Base-by-base conservation (phyloP, 2,329 filamentous ascomycete species). In the Xylaria sp. region DNA sequence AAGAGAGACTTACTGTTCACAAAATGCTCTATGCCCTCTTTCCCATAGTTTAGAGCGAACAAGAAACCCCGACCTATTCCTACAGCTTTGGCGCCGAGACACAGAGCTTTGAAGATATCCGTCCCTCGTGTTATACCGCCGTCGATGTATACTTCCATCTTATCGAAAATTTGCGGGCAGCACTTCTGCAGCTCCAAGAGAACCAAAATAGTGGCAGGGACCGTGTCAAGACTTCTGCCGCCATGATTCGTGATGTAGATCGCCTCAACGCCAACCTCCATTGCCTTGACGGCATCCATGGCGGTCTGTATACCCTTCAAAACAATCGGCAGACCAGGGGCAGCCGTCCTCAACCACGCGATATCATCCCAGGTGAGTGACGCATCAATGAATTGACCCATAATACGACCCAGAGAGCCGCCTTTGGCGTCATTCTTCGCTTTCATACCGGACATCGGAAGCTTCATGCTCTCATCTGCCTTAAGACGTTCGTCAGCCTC, bases 201-300 rank as follows among this genome's bases (percentile, higher is more conserved):
- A 0, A 88, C 83, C 39, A 91, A 76, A 34, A 92, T 82, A 0
- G 86, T 83, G 0, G 89, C 81, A 2, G 86, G 83, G 0, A 83
- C 80, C 72, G 75, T 86, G 66, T 87, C 85, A 1, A 84, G 74
- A 60, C 79, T 83, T 45, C 91, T 78, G 0, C 91, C 91, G 1
- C 90, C 91, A 76, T 93, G 91, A 72, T 93, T 93, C 15, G 85
- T 87, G 1, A 93, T 81, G 1, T 93, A 84, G 56, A 93, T 91
- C 0, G 88, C 91, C 71, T 93, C 87, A 3, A 87, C 86, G 0
- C 89, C 90, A 13, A 83, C 74, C 60, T 90, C 83, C 41, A 89
- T 83, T 2, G 88, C 88, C 71, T 81, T 83, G 60, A 83, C 81
- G 15, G 90, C 90, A 77, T 93, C 91, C 46, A 83, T 81, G 0